Percentiles rank a stretch among this genome's conserved stretches.
Evolutionary conservation across 2,329 filamentous ascomycete genomes (phyloP).

Genomic region (Xenoacremonium recifei): DNA sequence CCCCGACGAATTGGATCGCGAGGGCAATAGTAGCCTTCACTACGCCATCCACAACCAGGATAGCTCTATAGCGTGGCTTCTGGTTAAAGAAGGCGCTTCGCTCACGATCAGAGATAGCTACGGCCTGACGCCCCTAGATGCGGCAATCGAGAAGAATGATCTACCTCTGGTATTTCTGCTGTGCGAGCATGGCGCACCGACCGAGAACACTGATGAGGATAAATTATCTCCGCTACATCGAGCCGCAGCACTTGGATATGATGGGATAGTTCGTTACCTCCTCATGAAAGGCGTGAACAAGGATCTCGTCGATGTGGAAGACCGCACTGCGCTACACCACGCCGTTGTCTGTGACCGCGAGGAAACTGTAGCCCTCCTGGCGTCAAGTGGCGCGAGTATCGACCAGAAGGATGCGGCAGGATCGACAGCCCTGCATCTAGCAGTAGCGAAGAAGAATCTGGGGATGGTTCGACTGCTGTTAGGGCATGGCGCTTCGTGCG

Average conservation of each 20-base stretch:
- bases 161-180: neutral
- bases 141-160: neutral
- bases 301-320: neutral
- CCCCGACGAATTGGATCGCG: neutral
- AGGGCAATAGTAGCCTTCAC: neutral
- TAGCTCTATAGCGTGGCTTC: neutral
- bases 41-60: neutral
- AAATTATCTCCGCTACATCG: neutral
- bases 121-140: neutral
- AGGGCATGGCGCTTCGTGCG: neutral
- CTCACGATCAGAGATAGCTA: neutral
- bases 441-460: neutral
- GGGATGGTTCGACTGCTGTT: neutral
- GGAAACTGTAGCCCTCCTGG: neutral
- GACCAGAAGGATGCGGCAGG: neutral
- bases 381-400: neutral
- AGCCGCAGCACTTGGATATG: neutral
- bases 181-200: neutral
- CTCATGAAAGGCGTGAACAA: neutral
- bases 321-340: neutral
- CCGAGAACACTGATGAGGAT: neutral
- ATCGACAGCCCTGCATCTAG: neutral
- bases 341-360: neutral
- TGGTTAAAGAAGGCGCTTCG: neutral
- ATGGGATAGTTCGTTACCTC: neutral